Base-by-base conservation (phyloP, 495 filamentous ascomycete genomes). In the Lophium mytilinum region DNA sequence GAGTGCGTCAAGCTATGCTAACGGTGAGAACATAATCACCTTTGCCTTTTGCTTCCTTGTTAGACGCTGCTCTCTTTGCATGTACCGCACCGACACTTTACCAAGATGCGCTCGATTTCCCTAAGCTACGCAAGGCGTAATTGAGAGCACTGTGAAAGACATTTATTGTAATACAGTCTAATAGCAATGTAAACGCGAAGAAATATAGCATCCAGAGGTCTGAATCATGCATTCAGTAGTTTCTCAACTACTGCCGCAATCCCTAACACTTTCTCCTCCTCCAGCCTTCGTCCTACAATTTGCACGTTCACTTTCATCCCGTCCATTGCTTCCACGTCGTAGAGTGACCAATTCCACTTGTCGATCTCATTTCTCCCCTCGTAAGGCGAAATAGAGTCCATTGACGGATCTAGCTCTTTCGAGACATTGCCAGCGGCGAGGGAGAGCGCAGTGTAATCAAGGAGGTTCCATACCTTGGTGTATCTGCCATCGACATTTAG, bases 221-320 rank as follows among this genome's bases (percentile, higher is more conserved):
- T 30, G 6, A 30, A 30, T 30, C 24, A 30, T 6, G 24, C 6
- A 11, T 37, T 57, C 11, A 64, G 19, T 1, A 61, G 9, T 1
- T 34, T 37, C 21, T 80, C 75, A 55, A 80, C 66, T 5, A 69
- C 63, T 48, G 65, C 67, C 39, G 74, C 70, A 49, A 71, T 74
- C 5, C 73, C 76, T 14, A 69, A 56, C 10, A 66, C 67, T 40
- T 65, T 70, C 50, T 70, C 67, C 50, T 70, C 66, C 21, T 68
- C 66, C 35, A 70, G 42, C n/a, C 57, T 48, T 50, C 53, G 45
- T 11, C 58, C 67, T 1, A 66, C 63, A 24, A 70, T 33, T 37
- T 68, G 66, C 2, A 70, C 52, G n/a, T 61, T 54, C 17, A 70
- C 50, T 1, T 60, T 55, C 53, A 64, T 55, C 5, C 63, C 60